These are phyloP conservation scores for Achlya hypogyna DNA, from an alignment of 352 stramenopile genomes.

Conservation along the genomic window DNA sequence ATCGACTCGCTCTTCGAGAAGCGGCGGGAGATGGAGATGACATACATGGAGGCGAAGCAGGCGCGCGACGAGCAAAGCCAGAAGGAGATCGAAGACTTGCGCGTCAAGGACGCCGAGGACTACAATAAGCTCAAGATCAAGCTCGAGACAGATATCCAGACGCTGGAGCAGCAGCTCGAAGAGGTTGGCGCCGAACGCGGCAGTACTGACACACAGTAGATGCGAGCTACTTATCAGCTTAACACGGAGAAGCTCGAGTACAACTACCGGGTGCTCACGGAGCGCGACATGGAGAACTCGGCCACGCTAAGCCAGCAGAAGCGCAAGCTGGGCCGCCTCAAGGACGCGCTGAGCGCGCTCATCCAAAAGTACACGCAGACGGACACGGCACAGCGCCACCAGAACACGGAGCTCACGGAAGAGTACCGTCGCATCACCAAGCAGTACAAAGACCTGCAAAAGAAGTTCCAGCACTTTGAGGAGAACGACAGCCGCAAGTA, in stretches of 20 bases:
- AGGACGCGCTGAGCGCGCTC: conserved; percentile 84
- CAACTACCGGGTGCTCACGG: conserved; percentile 92
- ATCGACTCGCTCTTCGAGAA: conserved; percentile 91
- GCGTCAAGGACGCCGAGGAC: conserved; percentile 87
- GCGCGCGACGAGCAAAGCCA: conserved; percentile 81
- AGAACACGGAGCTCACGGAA: conserved; percentile 90
- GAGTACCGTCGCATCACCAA: conserved; percentile 91
- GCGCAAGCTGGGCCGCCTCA: conserved; percentile 87
- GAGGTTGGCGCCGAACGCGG: conserved; percentile 33
- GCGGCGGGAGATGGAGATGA: conserved; percentile 88
- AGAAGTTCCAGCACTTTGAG: conserved; percentile 92
- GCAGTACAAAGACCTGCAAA: conserved; percentile 93
- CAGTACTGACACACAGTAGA: conserved; percentile 24
- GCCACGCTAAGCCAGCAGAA: conserved; percentile 89
- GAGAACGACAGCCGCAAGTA: conserved; percentile 80
- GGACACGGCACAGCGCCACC: conserved; percentile 72
- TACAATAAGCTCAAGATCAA: conserved; percentile 96
- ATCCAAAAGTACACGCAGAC: conserved; percentile 90
- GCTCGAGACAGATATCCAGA: conserved; percentile 94
- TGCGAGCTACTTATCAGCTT: conserved; percentile 92
- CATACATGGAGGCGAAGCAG: conserved; percentile 90
- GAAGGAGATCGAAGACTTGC: conserved; percentile 87
- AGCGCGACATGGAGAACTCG: conserved; percentile 93
- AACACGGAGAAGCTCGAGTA: conserved; percentile 97
- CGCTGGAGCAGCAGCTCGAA: conserved; percentile 92